phyloP scores from a whole-genome alignment of 2,329 filamentous ascomycete species.

The Neoarthrinium moseri region DNA sequence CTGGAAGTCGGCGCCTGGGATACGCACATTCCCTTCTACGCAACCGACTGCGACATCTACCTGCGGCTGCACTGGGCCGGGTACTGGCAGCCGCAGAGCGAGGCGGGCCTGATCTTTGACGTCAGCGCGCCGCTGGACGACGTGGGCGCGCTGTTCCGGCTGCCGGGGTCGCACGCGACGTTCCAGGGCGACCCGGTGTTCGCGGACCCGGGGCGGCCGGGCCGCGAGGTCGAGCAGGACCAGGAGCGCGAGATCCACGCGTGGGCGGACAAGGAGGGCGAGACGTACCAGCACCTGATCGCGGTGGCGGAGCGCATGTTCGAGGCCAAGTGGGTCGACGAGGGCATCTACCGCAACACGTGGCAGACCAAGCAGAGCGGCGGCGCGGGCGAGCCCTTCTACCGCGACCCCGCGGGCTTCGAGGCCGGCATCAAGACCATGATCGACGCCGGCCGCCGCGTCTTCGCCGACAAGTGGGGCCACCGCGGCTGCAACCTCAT shows the following conservation, averaged over 20 bases:
- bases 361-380: constrained; percentile 42
- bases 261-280: constrained; percentile 31
- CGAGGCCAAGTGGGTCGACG: constrained; percentile 21
- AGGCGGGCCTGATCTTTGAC: constrained; percentile 39
- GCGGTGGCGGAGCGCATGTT: constrained; percentile 30
- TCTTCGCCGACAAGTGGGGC: constrained; percentile 40
- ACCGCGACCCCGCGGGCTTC: constrained; percentile 37
- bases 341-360: constrained; percentile 28
- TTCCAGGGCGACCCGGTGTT: constrained; percentile 32
- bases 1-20: constrained; percentile 46
- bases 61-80: constrained; percentile 39
- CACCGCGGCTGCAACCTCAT: constrained; percentile 36
- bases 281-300: constrained; percentile 33
- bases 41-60: constrained; percentile 45
- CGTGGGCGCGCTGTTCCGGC: constrained; percentile 38
- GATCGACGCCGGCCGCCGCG: constrained; percentile 31
- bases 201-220: constrained; percentile 15
- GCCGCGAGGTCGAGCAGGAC: constrained; percentile 25
- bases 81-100: constrained; percentile 36
- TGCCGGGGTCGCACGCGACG: constrained; percentile 32
- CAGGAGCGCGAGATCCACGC: constrained; percentile 25
- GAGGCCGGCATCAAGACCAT: constrained; percentile 28
- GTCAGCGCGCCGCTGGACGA: constrained; percentile 41
- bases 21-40: constrained; percentile 46
- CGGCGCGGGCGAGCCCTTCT: constrained; percentile 42